Base-by-base conservation (phyloP, 345 rosid species). In the Streptanthus diversifolius region DNA sequence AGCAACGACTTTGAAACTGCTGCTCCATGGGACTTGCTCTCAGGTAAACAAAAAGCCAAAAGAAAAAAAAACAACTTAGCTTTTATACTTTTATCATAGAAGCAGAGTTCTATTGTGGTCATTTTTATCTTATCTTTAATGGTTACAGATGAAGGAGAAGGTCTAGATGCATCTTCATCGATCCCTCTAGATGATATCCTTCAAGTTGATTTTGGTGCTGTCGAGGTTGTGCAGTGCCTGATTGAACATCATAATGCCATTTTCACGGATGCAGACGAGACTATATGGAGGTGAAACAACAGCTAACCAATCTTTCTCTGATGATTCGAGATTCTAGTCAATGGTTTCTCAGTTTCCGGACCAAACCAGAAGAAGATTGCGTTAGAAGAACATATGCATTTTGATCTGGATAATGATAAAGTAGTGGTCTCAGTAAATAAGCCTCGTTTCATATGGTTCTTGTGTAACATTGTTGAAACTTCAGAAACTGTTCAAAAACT, bases 221-320 rank as follows among this genome's bases (percentile, higher is more conserved):
- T 93, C 0, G 97, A 91, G 77, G 90, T 88, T 79, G 82, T 91
- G 35, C 90, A 88, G 71, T 86, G 92, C 80, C 83, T 91, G n/a
- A 81, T 93, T 59, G 96, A 91, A 74, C 96, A 89, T 37, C 97
- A 93, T 82, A 91, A 91, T 40, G 82, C 87, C 3, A 85, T 89
- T 65, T 93, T 93, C 83, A 89, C 89, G 0, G 98, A 93, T 75
- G 95, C 96, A 54, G 72, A 57, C 18, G 72, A 77, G 63, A 77
- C 76, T 71, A 56, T 70, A 8, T 77, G 80, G 76, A 77, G 72
- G 49, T 77, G 76, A 71, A 56, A 19, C 24, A 33, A 53, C 14
- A 30, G 14, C 3, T 36, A 57, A 74, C 65, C 51, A 52, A 51
- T 8, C n/a, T 58, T 27, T 13, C 35, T 58, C 45, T 45, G 66